Conservation (phyloP, 1,284 basidiomycete species). For the Trichosporon sp. region DNA sequence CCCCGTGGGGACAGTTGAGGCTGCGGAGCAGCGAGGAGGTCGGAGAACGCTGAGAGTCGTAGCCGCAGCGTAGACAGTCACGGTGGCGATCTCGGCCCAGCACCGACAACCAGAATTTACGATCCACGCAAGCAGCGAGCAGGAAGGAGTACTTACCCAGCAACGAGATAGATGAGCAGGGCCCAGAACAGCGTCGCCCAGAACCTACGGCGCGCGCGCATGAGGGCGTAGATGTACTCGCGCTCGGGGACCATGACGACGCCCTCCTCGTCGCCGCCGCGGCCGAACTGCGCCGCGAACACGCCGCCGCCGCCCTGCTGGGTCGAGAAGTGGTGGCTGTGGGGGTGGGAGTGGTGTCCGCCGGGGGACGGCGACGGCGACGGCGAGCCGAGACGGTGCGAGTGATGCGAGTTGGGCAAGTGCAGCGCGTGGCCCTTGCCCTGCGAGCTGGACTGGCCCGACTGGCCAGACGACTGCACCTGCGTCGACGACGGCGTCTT, state of each 20-base stretch:
- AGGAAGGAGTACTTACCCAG: constrained; percentile 34
- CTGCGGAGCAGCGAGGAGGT: too few relatives aligned
- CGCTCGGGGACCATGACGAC: constrained; percentile 11
- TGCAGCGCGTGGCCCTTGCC: background rate
- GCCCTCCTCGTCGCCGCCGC: constrained; percentile 4
- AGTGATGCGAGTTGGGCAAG: background rate
- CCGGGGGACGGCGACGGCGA: background rate
- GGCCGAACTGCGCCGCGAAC: background rate
- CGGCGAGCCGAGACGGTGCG: background rate
- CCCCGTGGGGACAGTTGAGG: too few relatives aligned
- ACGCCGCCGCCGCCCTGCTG: background rate
- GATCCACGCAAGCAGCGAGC: too few relatives aligned
- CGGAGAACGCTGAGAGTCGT: too few relatives aligned
- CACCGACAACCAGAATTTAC: too few relatives aligned
- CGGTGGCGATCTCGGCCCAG: too few relatives aligned
- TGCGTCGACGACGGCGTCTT: background rate
- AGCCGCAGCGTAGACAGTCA: too few relatives aligned
- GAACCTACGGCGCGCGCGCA: constrained; percentile 41
- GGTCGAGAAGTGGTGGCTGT: background rate
- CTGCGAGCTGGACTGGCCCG: background rate
- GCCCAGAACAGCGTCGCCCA: constrained; percentile 45
- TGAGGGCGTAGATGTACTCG: constrained; percentile 22
- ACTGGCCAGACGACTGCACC: background rate
- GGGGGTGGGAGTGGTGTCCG: background rate
- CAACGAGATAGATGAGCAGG: constrained; percentile 40